These are phyloP conservation scores for Physcia stellaris DNA, from an alignment of 495 filamentous ascomycete genomes.

Conservation along the genomic window DNA sequence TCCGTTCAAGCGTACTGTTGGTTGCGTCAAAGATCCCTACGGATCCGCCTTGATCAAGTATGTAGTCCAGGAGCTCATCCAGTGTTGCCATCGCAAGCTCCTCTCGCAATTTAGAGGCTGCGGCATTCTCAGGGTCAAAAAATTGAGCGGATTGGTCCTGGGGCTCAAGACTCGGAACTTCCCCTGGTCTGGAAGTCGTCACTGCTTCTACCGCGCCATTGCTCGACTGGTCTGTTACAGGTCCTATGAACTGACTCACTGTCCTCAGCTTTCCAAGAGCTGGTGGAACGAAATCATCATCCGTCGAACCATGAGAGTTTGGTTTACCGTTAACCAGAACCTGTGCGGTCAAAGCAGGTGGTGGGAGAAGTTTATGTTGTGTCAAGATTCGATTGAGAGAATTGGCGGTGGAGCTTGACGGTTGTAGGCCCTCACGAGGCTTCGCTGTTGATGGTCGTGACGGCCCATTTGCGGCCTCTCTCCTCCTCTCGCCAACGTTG, in stretches of 20 bases:
- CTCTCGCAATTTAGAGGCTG: constrained; percentile 71
- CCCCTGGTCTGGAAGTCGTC: constrained; percentile 2
- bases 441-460: background rate
- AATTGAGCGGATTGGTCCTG: constrained; percentile 86
- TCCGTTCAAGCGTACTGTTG: constrained; percentile 79
- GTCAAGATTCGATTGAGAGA: constrained; percentile 18
- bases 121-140: constrained; percentile 82
- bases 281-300: constrained; percentile 18
- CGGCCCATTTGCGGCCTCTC: constrained; percentile 51
- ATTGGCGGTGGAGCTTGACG: constrained; percentile 29
- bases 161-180: constrained; percentile 22
- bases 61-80: constrained; percentile 80
- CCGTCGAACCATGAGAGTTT: constrained; percentile 12
- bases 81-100: constrained; percentile 85
- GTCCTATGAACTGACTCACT: constrained; percentile 2
- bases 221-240: background rate
- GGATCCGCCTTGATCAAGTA: constrained; percentile 67
- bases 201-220: constrained; percentile 2
- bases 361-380: constrained; percentile 21
- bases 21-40: constrained; percentile 98
- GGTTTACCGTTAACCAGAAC: constrained; percentile 36
- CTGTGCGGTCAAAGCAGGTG: constrained; percentile 27
- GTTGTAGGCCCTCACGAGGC: constrained; percentile 4
- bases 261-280: constrained; percentile 7
- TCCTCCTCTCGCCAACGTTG: constrained; percentile 86